These are phyloP conservation scores for Schwanniomyces sp. DNA, from an alignment of 805 yeast species.

Conservation along the genomic window DNA sequence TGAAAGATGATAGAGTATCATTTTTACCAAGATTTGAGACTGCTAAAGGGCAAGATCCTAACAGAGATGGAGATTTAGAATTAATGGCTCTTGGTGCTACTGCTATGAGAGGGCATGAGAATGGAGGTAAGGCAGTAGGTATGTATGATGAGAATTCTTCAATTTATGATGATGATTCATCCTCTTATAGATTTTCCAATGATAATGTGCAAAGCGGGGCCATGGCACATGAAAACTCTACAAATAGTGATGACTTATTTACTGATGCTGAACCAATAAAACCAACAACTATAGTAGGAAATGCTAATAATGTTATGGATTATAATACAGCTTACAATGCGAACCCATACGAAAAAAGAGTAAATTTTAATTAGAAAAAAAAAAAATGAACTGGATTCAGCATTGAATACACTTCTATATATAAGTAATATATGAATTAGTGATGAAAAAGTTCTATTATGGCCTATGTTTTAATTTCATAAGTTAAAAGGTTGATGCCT, in stretches of 20 bases:
- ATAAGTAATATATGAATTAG: neutral
- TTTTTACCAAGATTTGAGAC: constrained; percentile 72
- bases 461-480: neutral
- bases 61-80: constrained; percentile 52
- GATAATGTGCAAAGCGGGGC: neutral
- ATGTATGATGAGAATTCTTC: constrained; percentile 32
- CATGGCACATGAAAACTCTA: neutral
- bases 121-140: constrained; percentile 22
- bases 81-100: constrained; percentile 72
- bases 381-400: neutral
- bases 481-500: constrained; percentile 17
- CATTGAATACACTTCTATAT: neutral
- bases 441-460: neutral
- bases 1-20: constrained; percentile 95
- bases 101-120: constrained; percentile 62
- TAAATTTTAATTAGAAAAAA: constrained; percentile 5
- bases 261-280: constrained; percentile 37
- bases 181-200: constrained; percentile 3
- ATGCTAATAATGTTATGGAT: constrained; percentile 29
- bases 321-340: constrained; percentile 18
- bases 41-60: constrained; percentile 14
- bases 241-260: constrained; percentile 11
- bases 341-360: constrained; percentile 5
- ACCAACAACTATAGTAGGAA: constrained; percentile 43
- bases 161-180: constrained; percentile 27